Evolutionary conservation across 2,329 filamentous ascomycete species (phyloP).

Genomic region (Ophiostoma himal-ulmi): DNA sequence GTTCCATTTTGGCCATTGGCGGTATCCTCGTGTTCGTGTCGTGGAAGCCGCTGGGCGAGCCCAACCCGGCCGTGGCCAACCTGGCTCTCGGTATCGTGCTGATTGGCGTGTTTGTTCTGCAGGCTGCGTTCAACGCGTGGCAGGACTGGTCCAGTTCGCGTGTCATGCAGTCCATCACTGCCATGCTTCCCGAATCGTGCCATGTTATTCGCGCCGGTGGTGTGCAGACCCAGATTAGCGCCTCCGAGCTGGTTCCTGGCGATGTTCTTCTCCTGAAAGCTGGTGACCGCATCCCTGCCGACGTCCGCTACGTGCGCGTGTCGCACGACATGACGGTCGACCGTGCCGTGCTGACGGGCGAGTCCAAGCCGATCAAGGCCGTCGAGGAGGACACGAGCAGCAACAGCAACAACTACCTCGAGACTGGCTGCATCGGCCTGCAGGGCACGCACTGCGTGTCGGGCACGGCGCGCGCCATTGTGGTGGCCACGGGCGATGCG

Average conservation of each 20-base stretch:
- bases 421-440: conserved; percentile 68
- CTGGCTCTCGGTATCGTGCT: conserved; percentile 68
- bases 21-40: conserved; percentile 68
- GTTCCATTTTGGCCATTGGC: conserved; percentile 62
- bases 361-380: conserved; percentile 48
- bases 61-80: conserved; percentile 65
- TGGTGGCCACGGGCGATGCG: conserved; percentile 64
- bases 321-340: conserved; percentile 63
- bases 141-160: conserved; percentile 71
- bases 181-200: conserved; percentile 71
- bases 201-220: conserved; percentile 62
- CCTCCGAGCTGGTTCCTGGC: conserved; percentile 62
- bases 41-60: conserved; percentile 68
- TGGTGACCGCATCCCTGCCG: conserved; percentile 68
- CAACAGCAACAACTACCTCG: conserved; percentile 66
- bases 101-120: conserved; percentile 61
- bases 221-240: conserved; percentile 45
- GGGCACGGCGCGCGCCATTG: conserved; percentile 60
- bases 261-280: conserved; percentile 63
- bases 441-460: conserved; percentile 73
- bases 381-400: conserved; percentile 51
- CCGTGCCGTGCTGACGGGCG: conserved; percentile 65
- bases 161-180: conserved; percentile 74
- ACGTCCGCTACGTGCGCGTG: conserved; percentile 56
- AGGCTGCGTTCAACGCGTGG: conserved; percentile 64